Conservation (phyloP, 805 yeast species). For the Cyberlindnera mycetangii region DNA sequence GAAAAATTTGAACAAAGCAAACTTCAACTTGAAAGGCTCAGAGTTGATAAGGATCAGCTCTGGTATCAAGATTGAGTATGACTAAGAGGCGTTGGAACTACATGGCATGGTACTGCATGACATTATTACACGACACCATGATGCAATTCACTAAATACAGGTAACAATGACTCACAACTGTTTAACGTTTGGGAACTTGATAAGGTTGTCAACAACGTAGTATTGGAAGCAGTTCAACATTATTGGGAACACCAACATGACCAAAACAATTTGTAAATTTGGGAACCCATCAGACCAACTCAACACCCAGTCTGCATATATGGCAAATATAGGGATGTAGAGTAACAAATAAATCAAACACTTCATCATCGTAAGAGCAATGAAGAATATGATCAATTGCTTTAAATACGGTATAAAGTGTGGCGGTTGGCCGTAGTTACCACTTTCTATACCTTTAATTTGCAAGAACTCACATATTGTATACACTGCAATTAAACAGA, state of each 20-base stretch:
- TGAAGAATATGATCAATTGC: conserved; percentile 67
- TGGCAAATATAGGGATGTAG: conserved; percentile 64
- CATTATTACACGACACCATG: too few relatives aligned
- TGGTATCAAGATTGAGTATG: conserved; percentile 5
- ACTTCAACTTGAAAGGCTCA: conserved; percentile 26
- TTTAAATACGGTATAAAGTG: conserved; percentile 60
- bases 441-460: conserved; percentile 45
- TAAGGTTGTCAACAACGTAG: conserved; percentile 68
- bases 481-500: conserved; percentile 50
- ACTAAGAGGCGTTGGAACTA: neutral
- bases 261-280: conserved; percentile 79
- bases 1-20: conserved; percentile 31
- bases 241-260: conserved; percentile 78
- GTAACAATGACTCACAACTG: neutral
- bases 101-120: too few relatives aligned
- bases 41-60: conserved; percentile 23
- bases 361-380: conserved; percentile 65
- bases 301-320: conserved; percentile 67
- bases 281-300: conserved; percentile 85
- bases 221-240: conserved; percentile 73
- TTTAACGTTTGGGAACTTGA: conserved; percentile 49
- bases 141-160: too few relatives aligned
- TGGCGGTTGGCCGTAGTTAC: conserved; percentile 60
- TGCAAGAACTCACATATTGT: conserved; percentile 31
- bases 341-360: conserved; percentile 53